Percentiles rank a stretch among this genome's conserved stretches.
phyloP scores from a whole-genome alignment of 2,329 filamentous ascomycete genomes.

The Alternaria triticina region DNA sequence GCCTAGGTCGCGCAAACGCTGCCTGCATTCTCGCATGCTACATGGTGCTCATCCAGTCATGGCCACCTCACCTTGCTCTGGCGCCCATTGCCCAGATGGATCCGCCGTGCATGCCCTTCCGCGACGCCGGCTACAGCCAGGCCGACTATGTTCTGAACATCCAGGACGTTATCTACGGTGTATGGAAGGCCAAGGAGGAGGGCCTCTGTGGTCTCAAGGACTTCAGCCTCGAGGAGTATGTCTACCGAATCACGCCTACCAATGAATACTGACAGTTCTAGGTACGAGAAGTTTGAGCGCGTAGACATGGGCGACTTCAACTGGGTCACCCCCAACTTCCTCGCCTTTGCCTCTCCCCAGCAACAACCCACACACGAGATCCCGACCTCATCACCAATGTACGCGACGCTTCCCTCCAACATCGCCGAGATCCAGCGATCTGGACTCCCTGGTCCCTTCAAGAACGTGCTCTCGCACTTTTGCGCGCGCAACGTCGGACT shows the following conservation, averaged over 20 bases:
- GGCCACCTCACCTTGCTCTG: constrained; percentile 93
- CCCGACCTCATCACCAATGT: constrained; percentile 73
- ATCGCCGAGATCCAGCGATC: constrained; percentile 74
- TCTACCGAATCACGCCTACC: constrained; percentile 3
- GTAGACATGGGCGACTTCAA: constrained; percentile 99
- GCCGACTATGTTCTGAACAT: constrained; percentile 95
- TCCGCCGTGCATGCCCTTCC: constrained; percentile 97
- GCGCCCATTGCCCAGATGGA: constrained; percentile 96
- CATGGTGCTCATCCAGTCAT: constrained; percentile 97
- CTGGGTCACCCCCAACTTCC: constrained; percentile 94
- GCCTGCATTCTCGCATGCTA: constrained; percentile 96
- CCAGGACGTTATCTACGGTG: constrained; percentile 96
- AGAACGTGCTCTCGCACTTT: constrained; percentile 94
- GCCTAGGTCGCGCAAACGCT: constrained; percentile 82
- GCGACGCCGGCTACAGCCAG: constrained; percentile 97
- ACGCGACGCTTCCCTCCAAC: constrained; percentile 75
- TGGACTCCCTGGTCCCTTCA: constrained; percentile 83
- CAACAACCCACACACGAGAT: constrained; percentile 77
- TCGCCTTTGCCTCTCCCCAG: constrained; percentile 95
- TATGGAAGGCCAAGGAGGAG: constrained; percentile 98
- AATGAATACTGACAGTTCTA: constrained; percentile 41
- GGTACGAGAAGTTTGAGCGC: constrained; percentile 90
- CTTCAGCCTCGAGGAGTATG: constrained; percentile 89
- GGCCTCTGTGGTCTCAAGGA: constrained; percentile 88
- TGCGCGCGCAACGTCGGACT: constrained; percentile 85